phyloP scores from a whole-genome alignment of 805 yeast genomes.

The Komagataella pseudopastoris region DNA sequence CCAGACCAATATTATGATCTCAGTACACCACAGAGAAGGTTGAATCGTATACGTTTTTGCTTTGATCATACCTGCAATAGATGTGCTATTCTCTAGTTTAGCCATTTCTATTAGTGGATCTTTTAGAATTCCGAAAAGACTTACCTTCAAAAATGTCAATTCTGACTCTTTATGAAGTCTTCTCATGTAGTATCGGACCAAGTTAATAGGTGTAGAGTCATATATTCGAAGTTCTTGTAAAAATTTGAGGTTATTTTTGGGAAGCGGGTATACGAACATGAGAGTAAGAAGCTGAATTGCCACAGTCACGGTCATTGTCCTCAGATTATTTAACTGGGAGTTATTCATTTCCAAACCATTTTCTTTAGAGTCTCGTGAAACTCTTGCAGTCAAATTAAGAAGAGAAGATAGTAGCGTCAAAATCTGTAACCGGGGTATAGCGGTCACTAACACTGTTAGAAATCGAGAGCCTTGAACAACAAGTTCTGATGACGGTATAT shows the following conservation, averaged over 20 bases:
- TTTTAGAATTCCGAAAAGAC: constrained; percentile 33
- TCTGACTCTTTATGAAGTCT: constrained; percentile 43
- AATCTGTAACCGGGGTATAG: constrained; percentile 32
- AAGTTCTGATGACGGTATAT: constrained; percentile 26
- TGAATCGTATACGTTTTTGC: constrained; percentile 7
- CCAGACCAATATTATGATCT: constrained; percentile 55
- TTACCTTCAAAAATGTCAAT: constrained; percentile 29
- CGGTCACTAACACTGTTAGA: constrained; percentile 38
- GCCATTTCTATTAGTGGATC: constrained; percentile 22
- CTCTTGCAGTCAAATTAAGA: constrained; percentile 46
- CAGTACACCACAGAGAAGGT: constrained; percentile 34
- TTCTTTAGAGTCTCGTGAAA: constrained; percentile 26
- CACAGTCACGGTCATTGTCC: constrained; percentile 35
- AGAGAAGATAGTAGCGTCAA: constrained; percentile 53
- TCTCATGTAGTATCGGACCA: constrained; percentile 37
- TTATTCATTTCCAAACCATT: constrained; percentile 26
- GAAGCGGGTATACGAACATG: constrained; percentile 52
- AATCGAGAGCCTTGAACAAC: constrained; percentile 46
- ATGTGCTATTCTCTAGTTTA: background rate
- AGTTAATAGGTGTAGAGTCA: constrained; percentile 25
- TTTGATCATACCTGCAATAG: constrained; percentile 13
- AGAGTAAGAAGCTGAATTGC: constrained; percentile 49
- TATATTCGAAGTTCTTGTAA: constrained; percentile 18
- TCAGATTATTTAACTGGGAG: constrained; percentile 21
- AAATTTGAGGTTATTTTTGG: constrained; percentile 27